A percentile compares a stretch with the other conserved stretches of the same genome.
These are phyloP conservation scores for Nakazawaea peltata DNA, from an alignment of 805 yeast genomes.

Conservation along the genomic window DNA sequence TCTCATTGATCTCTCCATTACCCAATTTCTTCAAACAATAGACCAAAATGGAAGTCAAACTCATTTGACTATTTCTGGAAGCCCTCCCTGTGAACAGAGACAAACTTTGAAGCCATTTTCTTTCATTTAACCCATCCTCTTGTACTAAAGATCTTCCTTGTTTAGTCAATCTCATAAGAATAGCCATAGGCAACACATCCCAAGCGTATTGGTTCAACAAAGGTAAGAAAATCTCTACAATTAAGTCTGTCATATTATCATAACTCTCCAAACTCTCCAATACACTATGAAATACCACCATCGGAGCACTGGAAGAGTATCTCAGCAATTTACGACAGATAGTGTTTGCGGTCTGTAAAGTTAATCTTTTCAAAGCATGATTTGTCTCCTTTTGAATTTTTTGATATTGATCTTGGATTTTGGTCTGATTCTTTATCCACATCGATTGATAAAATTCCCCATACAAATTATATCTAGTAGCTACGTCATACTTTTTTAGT, in stretches of 20 bases:
- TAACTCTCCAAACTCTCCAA: constrained; percentile 85
- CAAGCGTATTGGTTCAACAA: constrained; percentile 72
- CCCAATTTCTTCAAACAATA: constrained; percentile 60
- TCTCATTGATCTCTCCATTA: constrained; percentile 46
- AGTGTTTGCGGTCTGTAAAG: constrained; percentile 66
- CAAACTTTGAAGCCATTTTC: constrained; percentile 81
- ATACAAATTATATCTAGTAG: constrained; percentile 66
- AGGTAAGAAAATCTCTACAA: constrained; percentile 63
- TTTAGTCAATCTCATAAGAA: constrained; percentile 57
- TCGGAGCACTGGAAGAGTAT: constrained; percentile 67
- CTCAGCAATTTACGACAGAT: constrained; percentile 71
- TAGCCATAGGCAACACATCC: constrained; percentile 74
- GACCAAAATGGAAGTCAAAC: constrained; percentile 51
- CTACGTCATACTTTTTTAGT: constrained; percentile 45
- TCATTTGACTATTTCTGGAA: constrained; percentile 45
- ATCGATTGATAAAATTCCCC: constrained; percentile 60
- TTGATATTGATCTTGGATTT: constrained; percentile 50
- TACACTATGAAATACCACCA: constrained; percentile 64
- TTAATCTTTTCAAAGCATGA: constrained; percentile 68
- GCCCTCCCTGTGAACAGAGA: constrained; percentile 73
- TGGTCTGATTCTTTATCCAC: constrained; percentile 45
- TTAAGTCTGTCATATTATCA: constrained; percentile 72
- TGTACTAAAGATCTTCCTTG: constrained; percentile 62
- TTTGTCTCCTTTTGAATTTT: constrained; percentile 75
- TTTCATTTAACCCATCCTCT: constrained; percentile 70